These are phyloP conservation scores for Metschnikowia borealis DNA, from an alignment of 805 yeast species.

Conservation along the genomic window DNA sequence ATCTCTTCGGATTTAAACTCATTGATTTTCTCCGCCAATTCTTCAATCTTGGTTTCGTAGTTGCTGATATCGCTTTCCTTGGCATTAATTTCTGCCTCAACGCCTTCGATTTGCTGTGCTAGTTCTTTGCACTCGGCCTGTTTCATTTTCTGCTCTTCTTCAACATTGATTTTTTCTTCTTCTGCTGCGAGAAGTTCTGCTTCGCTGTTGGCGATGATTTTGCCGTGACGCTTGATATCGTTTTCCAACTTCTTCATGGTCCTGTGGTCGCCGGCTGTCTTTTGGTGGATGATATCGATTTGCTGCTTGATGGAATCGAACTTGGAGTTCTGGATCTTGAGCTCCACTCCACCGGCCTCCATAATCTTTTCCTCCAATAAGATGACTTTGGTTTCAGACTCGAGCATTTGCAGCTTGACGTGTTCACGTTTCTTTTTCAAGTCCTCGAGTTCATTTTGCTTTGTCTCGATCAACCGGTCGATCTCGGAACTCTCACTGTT, in stretches of 20 bases:
- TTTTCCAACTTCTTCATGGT: slow-evolving; percentile 58
- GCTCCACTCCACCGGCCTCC: slow-evolving; percentile 86
- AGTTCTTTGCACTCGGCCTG: slow-evolving; percentile 24
- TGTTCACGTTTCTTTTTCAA: slow-evolving; percentile 18
- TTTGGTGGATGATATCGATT: slow-evolving; percentile 55
- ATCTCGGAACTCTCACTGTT: slow-evolving; percentile 26
- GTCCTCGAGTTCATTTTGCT: slow-evolving; percentile 20
- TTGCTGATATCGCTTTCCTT: slow-evolving; percentile 38
- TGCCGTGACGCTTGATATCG: slow-evolving; percentile 54
- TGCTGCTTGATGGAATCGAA: slow-evolving; percentile 72
- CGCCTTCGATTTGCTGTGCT: slow-evolving; percentile 24
- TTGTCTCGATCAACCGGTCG: slow-evolving; percentile 37
- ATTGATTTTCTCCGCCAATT: slow-evolving; percentile 47
- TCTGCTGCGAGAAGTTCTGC: slow-evolving; percentile 38
- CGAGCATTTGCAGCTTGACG: slow-evolving; percentile 52
- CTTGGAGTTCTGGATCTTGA: slow-evolving; percentile 73
- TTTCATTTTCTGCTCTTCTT: slow-evolving; percentile 19
- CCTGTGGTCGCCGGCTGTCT: slow-evolving; percentile 53
- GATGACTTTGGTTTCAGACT: slow-evolving; percentile 53
- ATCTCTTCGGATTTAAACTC: slow-evolving; percentile 61
- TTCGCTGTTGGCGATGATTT: slow-evolving; percentile 43
- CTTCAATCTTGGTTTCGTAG: slow-evolving; percentile 23
- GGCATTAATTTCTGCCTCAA: slow-evolving; percentile 36
- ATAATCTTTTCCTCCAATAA: slow-evolving; percentile 70
- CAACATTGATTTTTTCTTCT: slow-evolving; percentile 21